Base-by-base conservation (phyloP, 192 early-diverging fungal species). In the Entomortierella parvispora region DNA sequence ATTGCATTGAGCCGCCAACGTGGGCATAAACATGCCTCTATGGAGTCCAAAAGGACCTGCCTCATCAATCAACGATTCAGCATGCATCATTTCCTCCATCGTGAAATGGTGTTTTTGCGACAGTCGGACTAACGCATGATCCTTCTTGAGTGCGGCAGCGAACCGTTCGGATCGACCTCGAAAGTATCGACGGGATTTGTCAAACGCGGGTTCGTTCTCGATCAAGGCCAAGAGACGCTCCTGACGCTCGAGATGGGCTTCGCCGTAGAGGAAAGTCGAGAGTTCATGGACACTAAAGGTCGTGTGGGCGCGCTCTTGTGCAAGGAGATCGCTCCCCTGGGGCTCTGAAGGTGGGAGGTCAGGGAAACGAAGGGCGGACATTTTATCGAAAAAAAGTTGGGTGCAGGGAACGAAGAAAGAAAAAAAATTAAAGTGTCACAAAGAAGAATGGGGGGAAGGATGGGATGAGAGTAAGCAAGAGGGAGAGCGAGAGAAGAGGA, bases 1-100 rank as follows among this genome's bases (percentile, higher is more conserved):
- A 0, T 87, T 90, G 8, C 84, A 85, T 69, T 94, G 93, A 29
- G 85, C 85, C 37, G 83, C 80, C 25, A 96, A 79, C 2, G 91
- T 91, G 4, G 94, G 93, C 34, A 93, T 87, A 71, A 96, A 96
- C 93, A 96, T 96, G 9, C 75, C 69, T 2, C 85, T 81, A 60
- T 94, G 93, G 42, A 96, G 83, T 25, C 86, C 81, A 51, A 92
- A 91, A 0, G 74, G 65, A 9, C 74, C 74, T 20, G 74, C 48
- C 65, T 92, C 87, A 52, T 91, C 89, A 18, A 86, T 83, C 20
- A 87, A 65, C 23, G 69, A 58, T 29, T 81, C 78, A 42, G 81
- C 89, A 20, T 87, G 79, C 10, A 69, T 64, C n/a, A 51, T 72
- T 25, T 85, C 85, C 17, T 82, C 83, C 7, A 70, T 56, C 23